phyloP scores from a whole-genome alignment of 768 basidiomycete species.

The Mycena rebaudengoi region DNA sequence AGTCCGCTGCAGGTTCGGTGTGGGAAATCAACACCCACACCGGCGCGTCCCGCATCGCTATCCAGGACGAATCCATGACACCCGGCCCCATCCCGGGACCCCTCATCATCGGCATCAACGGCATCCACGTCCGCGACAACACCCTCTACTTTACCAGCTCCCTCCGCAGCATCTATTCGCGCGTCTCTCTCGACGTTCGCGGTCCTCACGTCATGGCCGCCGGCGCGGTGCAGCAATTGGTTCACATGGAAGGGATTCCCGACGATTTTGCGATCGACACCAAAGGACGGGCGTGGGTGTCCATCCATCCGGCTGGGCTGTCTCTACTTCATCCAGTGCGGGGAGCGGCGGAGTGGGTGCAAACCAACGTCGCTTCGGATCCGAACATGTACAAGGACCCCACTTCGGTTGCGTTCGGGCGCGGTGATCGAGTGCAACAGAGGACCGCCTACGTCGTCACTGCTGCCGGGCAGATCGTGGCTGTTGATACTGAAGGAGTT shows the following conservation, averaged over 20 bases:
- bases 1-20: conserved; percentile 6
- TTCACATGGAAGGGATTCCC: background rate
- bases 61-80: conserved; percentile 7
- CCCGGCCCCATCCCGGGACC: conserved; percentile 1
- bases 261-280: conserved; percentile 17
- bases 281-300: conserved; percentile 11
- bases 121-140: conserved; percentile 9
- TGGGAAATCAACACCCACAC: conserved; percentile 18
- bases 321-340: too few species aligned
- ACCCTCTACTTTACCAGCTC: conserved; percentile 10
- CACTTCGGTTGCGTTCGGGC: too few species aligned
- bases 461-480: too few species aligned
- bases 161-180: conserved; percentile 1
- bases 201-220: conserved; percentile 1
- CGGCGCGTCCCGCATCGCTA: conserved; percentile 7
- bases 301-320: background rate
- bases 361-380: too few species aligned
- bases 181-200: conserved; percentile 1
- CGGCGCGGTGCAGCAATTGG: conserved; percentile 5
- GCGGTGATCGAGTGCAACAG: too few species aligned
- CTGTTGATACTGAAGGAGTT: too few species aligned
- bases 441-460: too few species aligned
- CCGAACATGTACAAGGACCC: too few species aligned
- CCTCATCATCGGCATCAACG: conserved; percentile 3
- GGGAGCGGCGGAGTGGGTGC: too few species aligned